These are phyloP conservation scores for Globisporangium abappressorium DNA, from an alignment of 352 stramenopile genomes.

Conservation along the genomic window DNA sequence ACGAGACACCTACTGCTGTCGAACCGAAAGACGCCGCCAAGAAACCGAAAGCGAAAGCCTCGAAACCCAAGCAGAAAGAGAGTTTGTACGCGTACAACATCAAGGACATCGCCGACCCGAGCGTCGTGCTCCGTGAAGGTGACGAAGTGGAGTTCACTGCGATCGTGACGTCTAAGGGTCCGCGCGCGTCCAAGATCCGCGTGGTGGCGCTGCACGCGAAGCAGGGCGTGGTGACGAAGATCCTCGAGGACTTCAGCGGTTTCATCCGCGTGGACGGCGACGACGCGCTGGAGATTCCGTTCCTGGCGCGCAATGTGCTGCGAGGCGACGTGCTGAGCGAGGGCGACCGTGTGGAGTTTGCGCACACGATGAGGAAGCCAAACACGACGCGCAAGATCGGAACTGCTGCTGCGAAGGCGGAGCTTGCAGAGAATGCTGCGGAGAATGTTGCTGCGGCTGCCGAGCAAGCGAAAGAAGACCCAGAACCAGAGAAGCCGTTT, in stretches of 20 bases:
- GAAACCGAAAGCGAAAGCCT: constrained; percentile 16
- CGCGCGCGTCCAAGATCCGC: constrained; percentile 51
- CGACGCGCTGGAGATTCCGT: constrained; percentile 32
- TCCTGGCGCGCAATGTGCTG: constrained; percentile 51
- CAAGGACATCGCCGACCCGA: constrained; percentile 55
- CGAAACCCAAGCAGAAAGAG: constrained; percentile 14
- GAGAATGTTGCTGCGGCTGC: constrained; percentile 11
- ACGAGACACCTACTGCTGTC: constrained; percentile 10
- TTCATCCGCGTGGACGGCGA: constrained; percentile 47
- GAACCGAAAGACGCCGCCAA: constrained; percentile 8
- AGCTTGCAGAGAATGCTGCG: constrained; percentile 14
- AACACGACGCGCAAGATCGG: constrained; percentile 33
- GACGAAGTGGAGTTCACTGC: constrained; percentile 72
- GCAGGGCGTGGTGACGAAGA: constrained; percentile 49
- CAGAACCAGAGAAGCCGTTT: constrained; percentile 8
- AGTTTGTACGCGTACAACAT: constrained; percentile 60
- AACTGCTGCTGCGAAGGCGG: constrained; percentile 18
- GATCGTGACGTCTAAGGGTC: constrained; percentile 38
- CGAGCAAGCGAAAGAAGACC: not conserved
- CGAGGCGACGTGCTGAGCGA: constrained; percentile 54
- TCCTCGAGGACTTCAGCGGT: constrained; percentile 51
- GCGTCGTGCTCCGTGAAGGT: constrained; percentile 58
- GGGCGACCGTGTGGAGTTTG: constrained; percentile 77
- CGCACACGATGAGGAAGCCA: constrained; percentile 28
- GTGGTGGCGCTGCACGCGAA: constrained; percentile 52